Base-by-base conservation (phyloP, 441 rosid species). In the Macaranga tanarius region DNA sequence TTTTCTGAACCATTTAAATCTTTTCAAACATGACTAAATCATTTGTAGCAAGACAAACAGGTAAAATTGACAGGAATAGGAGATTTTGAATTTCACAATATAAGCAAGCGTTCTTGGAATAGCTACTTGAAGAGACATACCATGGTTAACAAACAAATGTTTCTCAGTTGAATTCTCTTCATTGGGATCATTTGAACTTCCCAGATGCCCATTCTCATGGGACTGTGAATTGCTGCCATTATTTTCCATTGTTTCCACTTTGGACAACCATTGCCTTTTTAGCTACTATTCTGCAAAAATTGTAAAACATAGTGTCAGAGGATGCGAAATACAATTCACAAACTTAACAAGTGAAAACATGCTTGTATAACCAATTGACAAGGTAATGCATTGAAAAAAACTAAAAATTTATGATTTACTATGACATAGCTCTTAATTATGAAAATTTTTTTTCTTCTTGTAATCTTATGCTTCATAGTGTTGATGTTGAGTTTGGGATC, bases 71-170 rank as follows among this genome's bases (percentile, higher is more conserved):
- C 19, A 12, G 54, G 54, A 7, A 15, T 7, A 2, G 66, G 50
- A 44, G 15, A 0, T 28, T 52, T 28, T 52, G 44, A 7, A 67
- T 65, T 47, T 48, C 51, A 16, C 6, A 65, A 23, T 13, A 51
- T 26, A 67, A 17, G 31, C 45, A 67, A 45, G 25, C 28, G 31
- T 23, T 28, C 6, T 9, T 11, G 57, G 65, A 61, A 10, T 25
- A 70, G 13, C 38, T 65, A 72, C 63, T 2, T 48, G 34, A 58
- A 52, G 59, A 67, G 73, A 58, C 82, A 66, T 74, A 81, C 85
- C 84, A 59, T 60, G 76, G 68, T 84, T 79, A 55, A 81, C 75
- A 63, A 78, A 81, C 34, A 69, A 68, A 69, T 67, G 73, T 58
- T 72, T 74, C 65, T 65, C 78, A 16, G 51, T 34, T 22, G 77